Evolutionary conservation across 371 early-diverging fungal genomes (phyloP), one percentile per base, ranked within the genome.

Genomic region (Mycotypha africana): DNA sequence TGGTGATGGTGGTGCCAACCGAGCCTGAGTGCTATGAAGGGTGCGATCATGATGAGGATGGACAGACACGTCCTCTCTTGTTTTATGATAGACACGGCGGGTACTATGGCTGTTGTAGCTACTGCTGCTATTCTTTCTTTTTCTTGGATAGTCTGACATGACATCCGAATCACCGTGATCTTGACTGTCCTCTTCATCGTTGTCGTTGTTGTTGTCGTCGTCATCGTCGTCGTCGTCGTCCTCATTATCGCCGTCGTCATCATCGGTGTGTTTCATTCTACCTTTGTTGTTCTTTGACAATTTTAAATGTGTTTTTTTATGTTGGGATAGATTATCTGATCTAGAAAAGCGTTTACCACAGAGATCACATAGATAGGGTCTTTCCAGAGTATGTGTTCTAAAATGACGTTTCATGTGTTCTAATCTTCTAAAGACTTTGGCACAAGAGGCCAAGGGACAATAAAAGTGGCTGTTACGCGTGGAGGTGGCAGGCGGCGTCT

Each of bases 321-420:
- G 80, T 51, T 79, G 80, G 14, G 80, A 70, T 26, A 80, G 65
- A 38, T 84, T 84, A 49, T 92, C 92, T 42, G 82, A 84, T 32
- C 92, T 71, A 1, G 89, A 84, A 55, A 91, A 91, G 3, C 69
- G 67, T 58, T 91, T 91, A 31, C 70, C 70, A 70, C 93, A 93
- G 11, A 67, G 70, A 8, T 68, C 71, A 55, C 89, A 89, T 22
- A 78, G 62, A 49, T 84, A 88, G 41, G 88, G 88, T 5, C 82
- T 73, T 42, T 85, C 84, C 60, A 85, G 73, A 12, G 88, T 88
- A 60, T 93, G 93, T 26, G 85, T 87, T 28, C 91, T 84, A 61
- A 85, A 72, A 56, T 93, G 94, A n/a, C 96, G 76, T 51, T 89
- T 88, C 44, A 94, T 65, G 60, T 93, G 93, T 58, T 94, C 94